Evolutionary conservation across 352 stramenopile genomes (phyloP).

Genomic region (Phytophthora pistaciae): DNA sequence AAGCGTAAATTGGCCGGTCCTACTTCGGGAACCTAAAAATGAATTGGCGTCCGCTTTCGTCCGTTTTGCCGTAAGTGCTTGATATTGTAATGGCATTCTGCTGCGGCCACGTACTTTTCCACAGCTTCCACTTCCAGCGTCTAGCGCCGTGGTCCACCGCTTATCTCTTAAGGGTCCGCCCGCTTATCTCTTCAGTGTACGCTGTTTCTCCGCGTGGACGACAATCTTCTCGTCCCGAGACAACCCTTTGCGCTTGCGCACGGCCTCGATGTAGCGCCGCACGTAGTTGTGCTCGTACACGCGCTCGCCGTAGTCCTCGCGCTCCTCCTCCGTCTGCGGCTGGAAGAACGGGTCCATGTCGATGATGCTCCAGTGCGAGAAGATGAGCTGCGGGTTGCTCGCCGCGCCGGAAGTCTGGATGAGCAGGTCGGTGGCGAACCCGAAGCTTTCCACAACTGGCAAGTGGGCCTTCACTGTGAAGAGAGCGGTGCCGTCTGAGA

Average conservation of each 20-base stretch:
- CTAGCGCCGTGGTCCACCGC: slow-evolving; percentile 4
- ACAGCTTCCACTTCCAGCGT: background rate
- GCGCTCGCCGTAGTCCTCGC: slow-evolving; percentile 95
- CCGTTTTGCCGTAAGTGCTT: background rate
- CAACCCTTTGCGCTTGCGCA: slow-evolving; percentile 95
- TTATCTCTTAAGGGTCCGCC: background rate
- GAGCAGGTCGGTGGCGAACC: slow-evolving; percentile 93
- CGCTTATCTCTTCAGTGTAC: slow-evolving; percentile 56
- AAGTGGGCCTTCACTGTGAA: slow-evolving; percentile 95
- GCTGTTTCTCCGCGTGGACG: slow-evolving; percentile 96
- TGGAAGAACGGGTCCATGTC: slow-evolving; percentile 98
- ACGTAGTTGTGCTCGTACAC: slow-evolving; percentile 95
- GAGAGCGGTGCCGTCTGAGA: slow-evolving; percentile 94
- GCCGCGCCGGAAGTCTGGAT: slow-evolving; percentile 96
- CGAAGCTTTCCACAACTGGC: slow-evolving; percentile 95
- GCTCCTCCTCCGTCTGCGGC: slow-evolving; percentile 95
- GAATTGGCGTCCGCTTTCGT: slow-evolving; percentile 18
- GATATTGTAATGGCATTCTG: background rate
- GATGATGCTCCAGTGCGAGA: slow-evolving; percentile 95
- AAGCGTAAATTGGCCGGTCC: slow-evolving; percentile 7
- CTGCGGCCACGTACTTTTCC: background rate
- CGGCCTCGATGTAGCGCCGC: slow-evolving; percentile 94
- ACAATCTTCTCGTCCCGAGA: slow-evolving; percentile 96
- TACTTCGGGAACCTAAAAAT: slow-evolving; percentile 17
- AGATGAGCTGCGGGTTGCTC: slow-evolving; percentile 96